These are phyloP conservation scores for Tulasnella sp. DNA, from an alignment of 768 basidiomycete genomes.

Conservation along the genomic window DNA sequence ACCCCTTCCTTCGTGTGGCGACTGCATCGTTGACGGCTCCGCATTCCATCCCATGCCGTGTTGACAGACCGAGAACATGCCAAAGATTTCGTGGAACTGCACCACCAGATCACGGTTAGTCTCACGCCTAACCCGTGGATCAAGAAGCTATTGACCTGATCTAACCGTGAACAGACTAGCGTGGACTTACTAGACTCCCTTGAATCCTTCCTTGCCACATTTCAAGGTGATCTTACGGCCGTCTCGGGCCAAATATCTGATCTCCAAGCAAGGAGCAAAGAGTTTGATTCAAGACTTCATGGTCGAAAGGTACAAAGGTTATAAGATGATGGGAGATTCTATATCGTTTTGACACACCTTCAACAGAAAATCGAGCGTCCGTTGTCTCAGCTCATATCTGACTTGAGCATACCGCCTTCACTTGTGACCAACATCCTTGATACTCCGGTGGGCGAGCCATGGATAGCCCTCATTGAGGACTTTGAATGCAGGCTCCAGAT, in stretches of 20 bases:
- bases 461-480: conserved; percentile 72
- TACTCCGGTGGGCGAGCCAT: conserved; percentile 73
- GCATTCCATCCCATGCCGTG: neutral
- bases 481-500: conserved; percentile 65
- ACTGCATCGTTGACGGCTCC: too few species aligned
- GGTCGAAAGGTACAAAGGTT: conserved; percentile 56
- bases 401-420: conserved; percentile 71
- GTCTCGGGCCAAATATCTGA: conserved; percentile 97
- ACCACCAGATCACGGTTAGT: conserved; percentile 75
- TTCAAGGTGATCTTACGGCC: conserved; percentile 85
- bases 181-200: conserved; percentile 75
- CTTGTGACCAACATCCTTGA: conserved; percentile 72
- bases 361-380: conserved; percentile 78
- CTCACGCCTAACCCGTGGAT: conserved; percentile 10
- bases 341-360: neutral
- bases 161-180: conserved; percentile 60
- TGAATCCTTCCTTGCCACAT: conserved; percentile 85
- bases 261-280: conserved; percentile 78
- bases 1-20: too few species aligned
- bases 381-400: conserved; percentile 64
- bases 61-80: conserved; percentile 32
- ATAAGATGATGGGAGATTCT: neutral
- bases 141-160: neutral
- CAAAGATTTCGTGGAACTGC: conserved; percentile 73
- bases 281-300: conserved; percentile 77